Base-by-base conservation (phyloP, 768 basidiomycete species). In the Leccinum boreale region DNA sequence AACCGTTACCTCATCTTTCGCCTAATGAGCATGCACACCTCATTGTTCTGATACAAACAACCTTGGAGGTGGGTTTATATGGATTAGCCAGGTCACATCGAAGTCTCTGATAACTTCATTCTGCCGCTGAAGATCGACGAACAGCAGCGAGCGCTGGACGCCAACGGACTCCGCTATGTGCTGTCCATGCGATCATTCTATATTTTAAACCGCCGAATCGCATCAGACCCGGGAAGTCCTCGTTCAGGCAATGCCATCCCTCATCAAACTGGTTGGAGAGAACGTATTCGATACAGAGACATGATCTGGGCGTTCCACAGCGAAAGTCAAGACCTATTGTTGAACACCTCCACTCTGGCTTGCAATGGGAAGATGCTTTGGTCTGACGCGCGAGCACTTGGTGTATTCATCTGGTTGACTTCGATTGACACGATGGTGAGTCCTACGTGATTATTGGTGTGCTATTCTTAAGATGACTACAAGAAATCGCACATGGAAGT, bases 231-330 rank as follows among this genome's bases (percentile, higher is more conserved):
- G 15, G 78, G 74, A 49, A 79, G 80, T 47, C 81, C 82, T 35
- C 68, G 71, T 23, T 80, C 81, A 8, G 76, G 71, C 2, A 77
- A 70, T 33, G 62, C 70, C 1, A 68, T 77, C 14, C 76, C 77
- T n/a, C 74, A 75, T 35, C 75, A 74, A 60, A 80, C 82, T 42
- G 85, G 81, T 28, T 79, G 83, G 64, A 77, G 92, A 64, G 85
- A 88, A 66, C 82, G 92, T n/a, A 79, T 96, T 49, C 85, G 92
- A 21, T 94, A 90, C 72, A 85, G 97, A 33, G 96, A 99, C 71
- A 92, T 98, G 77, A 80, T 98, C 26, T 99, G 96, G 95, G 96
- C 95, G 0, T 95, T 89, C 69, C 90, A 97, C 65, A 97, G 94
- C 67, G 94, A 97, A 72, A 92, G 87, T 66, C 94, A 99, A 66